Conservation (phyloP, 257 asterid species). For the Gentiana macrophylla region DNA sequence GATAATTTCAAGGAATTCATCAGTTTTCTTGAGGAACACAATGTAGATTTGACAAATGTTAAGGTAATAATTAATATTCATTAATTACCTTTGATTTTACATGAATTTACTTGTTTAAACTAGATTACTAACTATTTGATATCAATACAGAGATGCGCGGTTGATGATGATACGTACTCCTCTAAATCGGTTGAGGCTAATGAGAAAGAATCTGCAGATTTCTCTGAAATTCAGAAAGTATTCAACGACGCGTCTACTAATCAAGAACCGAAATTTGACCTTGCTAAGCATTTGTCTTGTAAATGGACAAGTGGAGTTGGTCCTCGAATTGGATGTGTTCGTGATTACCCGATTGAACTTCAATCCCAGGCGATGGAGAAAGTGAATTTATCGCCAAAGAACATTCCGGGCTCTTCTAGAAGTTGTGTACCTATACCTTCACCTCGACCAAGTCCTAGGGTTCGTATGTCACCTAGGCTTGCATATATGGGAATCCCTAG, state of each 20-base stretch:
- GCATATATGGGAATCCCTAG: slow-evolving; percentile 45
- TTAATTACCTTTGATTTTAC: background rate
- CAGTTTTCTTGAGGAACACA: slow-evolving; percentile 44
- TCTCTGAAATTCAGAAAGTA: background rate
- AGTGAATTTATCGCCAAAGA: slow-evolving; percentile 45
- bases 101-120: too few relatives aligned
- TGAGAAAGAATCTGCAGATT: slow-evolving; percentile 8
- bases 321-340: slow-evolving; percentile 64
- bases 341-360: slow-evolving; percentile 58
- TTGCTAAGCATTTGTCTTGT: slow-evolving; percentile 36
- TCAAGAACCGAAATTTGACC: slow-evolving; percentile 25
- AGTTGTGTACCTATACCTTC: slow-evolving; percentile 41
- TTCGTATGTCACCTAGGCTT: slow-evolving; percentile 49
- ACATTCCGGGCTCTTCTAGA: slow-evolving; percentile 12
- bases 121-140: background rate
- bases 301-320: slow-evolving; percentile 61
- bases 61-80: slow-evolving; percentile 25
- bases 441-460: slow-evolving; percentile 42
- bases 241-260: background rate
- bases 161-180: slow-evolving; percentile 33
- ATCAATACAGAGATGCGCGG: slow-evolving; percentile 33
- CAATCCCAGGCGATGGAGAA: slow-evolving; percentile 52
- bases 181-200: slow-evolving; percentile 6
- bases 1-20: slow-evolving; percentile 61
- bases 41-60: slow-evolving; percentile 47